Base-by-base conservation (phyloP, 2,329 filamentous ascomycete genomes). In the Diaporthe aspalathi region DNA sequence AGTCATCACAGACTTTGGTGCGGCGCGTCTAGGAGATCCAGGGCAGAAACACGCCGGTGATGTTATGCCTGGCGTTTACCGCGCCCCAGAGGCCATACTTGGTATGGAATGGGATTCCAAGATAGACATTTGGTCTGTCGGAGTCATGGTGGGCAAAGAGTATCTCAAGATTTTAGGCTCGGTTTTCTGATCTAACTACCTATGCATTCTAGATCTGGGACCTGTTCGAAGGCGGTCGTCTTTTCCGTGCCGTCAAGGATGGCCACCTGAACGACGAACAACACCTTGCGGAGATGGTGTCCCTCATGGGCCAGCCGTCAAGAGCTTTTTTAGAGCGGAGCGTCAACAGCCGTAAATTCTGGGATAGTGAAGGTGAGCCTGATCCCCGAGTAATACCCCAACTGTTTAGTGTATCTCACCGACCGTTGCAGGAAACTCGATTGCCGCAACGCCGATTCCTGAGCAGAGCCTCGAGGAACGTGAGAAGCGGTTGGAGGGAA, bases 231-330 rank as follows among this genome's bases (percentile, higher is more conserved):
- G 76, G 76, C 3, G 74, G 75, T 8, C 72, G 76, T 16, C 74
- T 81, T 5, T 80, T 80, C 68, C 73, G 72, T 43, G 73, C 75
- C n/a, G 49, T 70, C 47, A 65, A 74, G 72, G 56, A 77, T 49
- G 62, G 74, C 14, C 43, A 74, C 56, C 53, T 79, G 57, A 43
- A 76, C 67, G 71, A 77, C 67, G 75, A 77, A 22, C 75, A 78
- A 40, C 78, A 81, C 38, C 75, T 82, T 57, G 79, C 77, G 1
- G 76, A 78, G 57, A 81, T 83, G 77, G 77, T 83, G 5, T 79
- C 81, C 3, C 69, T 83, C 9, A 75, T 84, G 70, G 81, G 81
- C 0, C 78, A 76, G 1, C 82, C 82, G 2, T 79, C 80, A 2
- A 74, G 71, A 57, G 75, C 77, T 2, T 80, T 83, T 50, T 62